Conservation (phyloP, 495 filamentous ascomycete species). For the Amniculicola lignicola region DNA sequence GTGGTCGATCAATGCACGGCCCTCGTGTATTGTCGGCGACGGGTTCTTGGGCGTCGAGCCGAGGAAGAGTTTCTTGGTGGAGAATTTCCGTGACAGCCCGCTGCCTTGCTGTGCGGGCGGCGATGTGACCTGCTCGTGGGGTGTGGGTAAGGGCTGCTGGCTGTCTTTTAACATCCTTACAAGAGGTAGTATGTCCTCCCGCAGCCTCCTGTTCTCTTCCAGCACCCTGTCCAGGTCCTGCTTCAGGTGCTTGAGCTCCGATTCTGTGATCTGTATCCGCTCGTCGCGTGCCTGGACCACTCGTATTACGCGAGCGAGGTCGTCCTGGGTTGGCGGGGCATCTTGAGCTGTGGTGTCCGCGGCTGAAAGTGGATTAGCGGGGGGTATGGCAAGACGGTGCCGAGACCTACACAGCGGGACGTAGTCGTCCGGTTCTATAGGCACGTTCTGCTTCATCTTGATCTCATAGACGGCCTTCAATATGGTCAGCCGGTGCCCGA, state of each 20-base stretch:
- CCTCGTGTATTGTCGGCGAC: conserved; percentile 67
- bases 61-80: conserved; percentile 85
- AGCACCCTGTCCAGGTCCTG: conserved; percentile 44
- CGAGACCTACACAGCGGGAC: conserved; percentile 77
- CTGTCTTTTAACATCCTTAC: conserved; percentile 86
- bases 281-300: conserved; percentile 85
- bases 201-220: conserved; percentile 77
- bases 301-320: conserved; percentile 82
- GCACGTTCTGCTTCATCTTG: conserved; percentile 86
- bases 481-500: conserved; percentile 91
- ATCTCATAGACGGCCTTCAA: conserved; percentile 92
- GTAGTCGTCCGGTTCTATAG: conserved; percentile 89
- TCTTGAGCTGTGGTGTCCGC: conserved; percentile 84
- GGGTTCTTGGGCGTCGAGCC: conserved; percentile 75
- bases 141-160: conserved; percentile 77
- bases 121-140: conserved; percentile 45
- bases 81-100: conserved; percentile 74
- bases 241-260: conserved; percentile 70
- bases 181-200: conserved; percentile 74
- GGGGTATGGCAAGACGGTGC: background rate
- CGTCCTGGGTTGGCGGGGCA: conserved; percentile 82
- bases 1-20: conserved; percentile 51
- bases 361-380: conserved; percentile 50
- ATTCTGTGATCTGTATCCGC: conserved; percentile 73
- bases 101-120: conserved; percentile 40